Percentiles rank a stretch among this genome's conserved stretches.
These are phyloP conservation scores for Eucalyptus curtisii DNA, from an alignment of 345 rosid species.

Conservation along the genomic window DNA sequence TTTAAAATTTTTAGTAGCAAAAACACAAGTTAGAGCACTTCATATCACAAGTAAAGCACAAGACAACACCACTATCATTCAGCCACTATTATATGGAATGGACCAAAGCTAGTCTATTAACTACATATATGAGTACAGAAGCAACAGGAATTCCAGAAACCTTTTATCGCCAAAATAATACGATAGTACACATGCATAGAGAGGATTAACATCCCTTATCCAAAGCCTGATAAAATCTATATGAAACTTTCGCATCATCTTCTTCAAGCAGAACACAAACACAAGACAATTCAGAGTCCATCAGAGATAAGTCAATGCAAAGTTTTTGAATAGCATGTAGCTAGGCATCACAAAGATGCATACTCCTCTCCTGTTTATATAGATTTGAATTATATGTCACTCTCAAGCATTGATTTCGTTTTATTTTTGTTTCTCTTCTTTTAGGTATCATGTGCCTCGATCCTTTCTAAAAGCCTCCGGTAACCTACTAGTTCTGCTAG, in stretches of 20 bases:
- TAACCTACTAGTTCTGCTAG: slow-evolving; percentile 48
- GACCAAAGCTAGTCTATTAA: background rate
- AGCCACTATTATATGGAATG: background rate
- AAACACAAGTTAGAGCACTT: background rate
- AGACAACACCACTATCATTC: background rate
- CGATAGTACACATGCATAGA: background rate
- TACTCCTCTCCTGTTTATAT: background rate
- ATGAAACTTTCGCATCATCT: background rate
- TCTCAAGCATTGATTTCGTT: background rate
- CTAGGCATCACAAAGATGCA: background rate
- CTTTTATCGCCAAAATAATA: background rate
- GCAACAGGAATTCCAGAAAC: background rate
- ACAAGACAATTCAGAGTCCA: background rate
- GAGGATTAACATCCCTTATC: background rate
- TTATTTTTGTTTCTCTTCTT: background rate
- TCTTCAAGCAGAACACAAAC: background rate
- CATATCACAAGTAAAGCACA: background rate
- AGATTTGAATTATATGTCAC: background rate
- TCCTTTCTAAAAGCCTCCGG: slow-evolving; percentile 37
- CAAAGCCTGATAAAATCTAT: background rate
- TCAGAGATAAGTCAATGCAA: background rate
- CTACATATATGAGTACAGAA: background rate
- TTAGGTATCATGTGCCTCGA: slow-evolving; percentile 76
- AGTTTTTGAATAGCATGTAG: background rate
- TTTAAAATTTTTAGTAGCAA: background rate